Evolutionary conservation across 2,329 filamentous ascomycete species (phyloP), one percentile per base, ranked within the genome.

Genomic region (Hortaea werneckii): DNA sequence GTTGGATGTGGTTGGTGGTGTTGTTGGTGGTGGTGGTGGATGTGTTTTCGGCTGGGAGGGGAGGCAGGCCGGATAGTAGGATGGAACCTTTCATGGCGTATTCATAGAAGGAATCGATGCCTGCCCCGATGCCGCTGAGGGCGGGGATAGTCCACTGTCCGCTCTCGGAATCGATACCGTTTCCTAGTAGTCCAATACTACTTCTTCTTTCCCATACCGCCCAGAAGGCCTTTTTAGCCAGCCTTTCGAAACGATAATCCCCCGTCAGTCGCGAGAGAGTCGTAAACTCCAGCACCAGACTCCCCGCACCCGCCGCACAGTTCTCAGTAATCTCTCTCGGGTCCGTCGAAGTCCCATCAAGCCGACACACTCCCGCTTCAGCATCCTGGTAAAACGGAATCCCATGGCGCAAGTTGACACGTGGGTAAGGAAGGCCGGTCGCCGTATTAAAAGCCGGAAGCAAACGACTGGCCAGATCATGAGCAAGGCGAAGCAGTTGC

Each of bases 91-190:
- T 98, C 58, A 96, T 76, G 3, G 92, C 89, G 66, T 98, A 98
- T 67, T 98, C 92, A 60, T 95, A 96, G 69, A 98, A 98, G 67
- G 89, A 95, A 68, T 98, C 92, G 59, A 95, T 87, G 35, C 92
- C 92, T 6, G 92, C 92, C 42, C 92, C 92, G 56, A 98, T 94
- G 29, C 92, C 90, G n/a, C 90, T 83, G 63, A 87, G 89, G 1
- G 85, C 77, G 6, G 84, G 84, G 30, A 92, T 82, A 28, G 55
- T 62, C 92, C 92, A 98, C 54, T 84, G 76, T 0, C 90, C 92
- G 28, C 80, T 84, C 61, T 96, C 90, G 1, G 88, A 87, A 67
- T 95, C 90, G 50, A 98, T 88, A 2, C 89, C 90, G 47, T 87
- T 85, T 6, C 90, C 92, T 51, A 98, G 83, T 26, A 98, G 73